These are phyloP conservation scores for Candida orba DNA, from an alignment of 805 yeast species.

Conservation along the genomic window DNA sequence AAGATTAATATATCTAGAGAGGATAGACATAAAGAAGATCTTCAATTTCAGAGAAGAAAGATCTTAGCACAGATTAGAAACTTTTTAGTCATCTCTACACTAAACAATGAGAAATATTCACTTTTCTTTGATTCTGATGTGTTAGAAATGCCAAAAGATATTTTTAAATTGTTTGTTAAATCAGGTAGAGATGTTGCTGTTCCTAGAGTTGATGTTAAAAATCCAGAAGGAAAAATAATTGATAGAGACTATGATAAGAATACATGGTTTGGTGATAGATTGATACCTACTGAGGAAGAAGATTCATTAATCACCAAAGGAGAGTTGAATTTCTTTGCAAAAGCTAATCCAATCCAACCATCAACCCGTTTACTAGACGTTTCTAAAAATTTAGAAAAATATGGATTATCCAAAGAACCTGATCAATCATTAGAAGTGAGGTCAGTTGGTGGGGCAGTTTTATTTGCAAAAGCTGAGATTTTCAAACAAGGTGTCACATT, in stretches of 20 bases:
- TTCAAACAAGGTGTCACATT: constrained; percentile 40
- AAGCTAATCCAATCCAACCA: not conserved
- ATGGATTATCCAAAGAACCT: not conserved
- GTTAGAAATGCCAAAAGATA: constrained; percentile 17
- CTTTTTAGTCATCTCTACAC: constrained; percentile 17
- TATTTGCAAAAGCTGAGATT: constrained; percentile 36
- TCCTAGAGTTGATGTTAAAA: constrained; percentile 22
- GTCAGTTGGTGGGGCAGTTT: constrained; percentile 2
- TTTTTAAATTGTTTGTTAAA: constrained; percentile 20
- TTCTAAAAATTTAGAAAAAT: not conserved
- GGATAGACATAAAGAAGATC: constrained; percentile 15
- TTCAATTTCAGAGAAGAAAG: constrained; percentile 21
- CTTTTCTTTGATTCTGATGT: constrained; percentile 29
- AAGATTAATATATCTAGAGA: constrained; percentile 7
- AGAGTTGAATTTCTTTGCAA: constrained; percentile 8
- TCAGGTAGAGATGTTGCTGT: constrained; percentile 26
- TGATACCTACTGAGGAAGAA: constrained; percentile 19
- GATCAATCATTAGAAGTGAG: not conserved
- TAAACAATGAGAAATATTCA: constrained; percentile 23
- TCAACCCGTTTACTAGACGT: not conserved
- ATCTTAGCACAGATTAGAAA: constrained; percentile 21
- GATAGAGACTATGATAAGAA: constrained; percentile 28
- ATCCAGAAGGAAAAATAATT: constrained; percentile 7
- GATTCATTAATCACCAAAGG: constrained; percentile 10
- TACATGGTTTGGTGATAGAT: constrained; percentile 28